Conservation (phyloP, 176 grass and related monocot genomes). For the Triticum aestivum region IWGSC_CS_RefSeq_v2.1 NC_057814.1:158773433-158773932, state of each 20-base stretch:
- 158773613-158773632: conserved; percentile 78
- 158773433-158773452: conserved; percentile 87
- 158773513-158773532: conserved; percentile 91
- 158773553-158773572: conserved; percentile 78
- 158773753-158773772: conserved; percentile 94
- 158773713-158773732: conserved; percentile 85
- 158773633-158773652: conserved; percentile 77
- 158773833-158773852: conserved; percentile 74
- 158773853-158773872: conserved; percentile 79
- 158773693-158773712: conserved; percentile 82
- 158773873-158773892: conserved; percentile 88
- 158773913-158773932: conserved; percentile 57
- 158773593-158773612: conserved; percentile 78
- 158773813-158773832: conserved; percentile 73
- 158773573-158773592: conserved; percentile 67
- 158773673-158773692: conserved; percentile 78
- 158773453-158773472: conserved; percentile 79
- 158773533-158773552: conserved; percentile 75
- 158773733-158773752: conserved; percentile 94
- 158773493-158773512: conserved; percentile 79
- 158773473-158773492: conserved; percentile 83
- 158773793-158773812: conserved; percentile 88
- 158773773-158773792: conserved; percentile 76
- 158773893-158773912: conserved; percentile 61
- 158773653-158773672: conserved; percentile 88